Evolutionary conservation across 2,329 filamentous ascomycete genomes (phyloP).

Genomic region (Lasiodiplodia sp.): DNA sequence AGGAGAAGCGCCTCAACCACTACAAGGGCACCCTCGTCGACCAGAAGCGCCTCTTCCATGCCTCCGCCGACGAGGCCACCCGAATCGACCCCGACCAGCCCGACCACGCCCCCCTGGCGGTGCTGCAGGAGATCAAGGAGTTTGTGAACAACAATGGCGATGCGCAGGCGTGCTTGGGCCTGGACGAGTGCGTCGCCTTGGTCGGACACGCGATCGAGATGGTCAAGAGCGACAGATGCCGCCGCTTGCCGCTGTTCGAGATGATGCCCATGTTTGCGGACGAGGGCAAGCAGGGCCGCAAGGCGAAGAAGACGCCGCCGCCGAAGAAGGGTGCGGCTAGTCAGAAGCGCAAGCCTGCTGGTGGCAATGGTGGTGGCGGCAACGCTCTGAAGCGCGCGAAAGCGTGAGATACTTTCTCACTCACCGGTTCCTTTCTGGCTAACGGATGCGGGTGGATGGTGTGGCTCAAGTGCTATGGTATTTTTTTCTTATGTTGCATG

Average conservation of each 20-base stretch:
- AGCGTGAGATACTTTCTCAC: neutral
- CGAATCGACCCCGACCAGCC: constrained; percentile 35
- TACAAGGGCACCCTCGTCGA: constrained; percentile 39
- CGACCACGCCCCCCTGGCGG: constrained; percentile 44
- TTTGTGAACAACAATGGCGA: constrained; percentile 33
- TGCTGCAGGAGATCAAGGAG: constrained; percentile 40
- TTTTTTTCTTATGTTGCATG: neutral
- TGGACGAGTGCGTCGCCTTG: constrained; percentile 34
- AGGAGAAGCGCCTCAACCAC: constrained; percentile 42
- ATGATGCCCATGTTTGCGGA: constrained; percentile 20
- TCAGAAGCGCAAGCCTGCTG: neutral
- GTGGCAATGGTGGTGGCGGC: neutral
- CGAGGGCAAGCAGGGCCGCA: neutral
- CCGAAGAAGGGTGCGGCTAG: neutral
- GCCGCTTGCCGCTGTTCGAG: constrained; percentile 21
- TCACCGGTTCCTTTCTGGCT: neutral
- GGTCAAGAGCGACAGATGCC: neutral
- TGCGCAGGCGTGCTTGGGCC: constrained; percentile 33
- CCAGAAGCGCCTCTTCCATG: constrained; percentile 30
- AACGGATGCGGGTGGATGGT: neutral
- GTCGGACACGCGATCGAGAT: constrained; percentile 26
- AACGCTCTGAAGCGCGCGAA: neutral
- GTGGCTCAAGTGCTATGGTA: neutral
- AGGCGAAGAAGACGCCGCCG: neutral
- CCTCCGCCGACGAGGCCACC: constrained; percentile 32